phyloP scores from a whole-genome alignment of 148 eudicot genomes.

The Euryodendron excelsum region DNA sequence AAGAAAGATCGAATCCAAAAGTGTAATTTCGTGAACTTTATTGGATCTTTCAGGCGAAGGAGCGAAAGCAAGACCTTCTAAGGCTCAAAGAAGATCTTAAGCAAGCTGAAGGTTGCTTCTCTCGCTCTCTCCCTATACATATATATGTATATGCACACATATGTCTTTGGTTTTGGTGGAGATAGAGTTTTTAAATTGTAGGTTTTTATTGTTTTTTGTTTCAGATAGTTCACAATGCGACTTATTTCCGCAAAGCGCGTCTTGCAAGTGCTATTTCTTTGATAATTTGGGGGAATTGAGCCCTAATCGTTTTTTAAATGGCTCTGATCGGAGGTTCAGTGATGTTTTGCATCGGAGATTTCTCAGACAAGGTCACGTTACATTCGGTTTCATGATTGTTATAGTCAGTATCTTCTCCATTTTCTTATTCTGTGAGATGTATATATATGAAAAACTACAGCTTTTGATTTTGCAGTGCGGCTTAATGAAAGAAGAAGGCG shows the following conservation, averaged over 20 bases:
- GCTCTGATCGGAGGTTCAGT: slow-evolving; percentile 39
- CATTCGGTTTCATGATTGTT: neutral
- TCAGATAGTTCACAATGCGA: slow-evolving; percentile 53
- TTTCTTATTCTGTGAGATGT: neutral
- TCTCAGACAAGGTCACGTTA: slow-evolving; percentile 78
- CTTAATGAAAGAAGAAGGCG: slow-evolving; percentile 48
- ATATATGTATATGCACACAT: neutral
- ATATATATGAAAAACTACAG: neutral
- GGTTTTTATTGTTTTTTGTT: neutral
- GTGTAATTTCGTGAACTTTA: neutral
- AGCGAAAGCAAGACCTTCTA: slow-evolving; percentile 69
- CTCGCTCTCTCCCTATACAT: neutral
- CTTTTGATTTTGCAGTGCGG: slow-evolving; percentile 51
- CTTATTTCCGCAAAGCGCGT: slow-evolving; percentile 50
- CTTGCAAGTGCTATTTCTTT: slow-evolving; percentile 87
- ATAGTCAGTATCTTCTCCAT: neutral
- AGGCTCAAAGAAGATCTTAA: slow-evolving; percentile 66
- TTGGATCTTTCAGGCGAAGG: slow-evolving; percentile 61
- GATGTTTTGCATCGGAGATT: slow-evolving; percentile 82
- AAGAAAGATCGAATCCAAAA: neutral
- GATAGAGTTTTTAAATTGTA: neutral
- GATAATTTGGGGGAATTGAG: slow-evolving; percentile 50
- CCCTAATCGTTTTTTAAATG: slow-evolving; percentile 29
- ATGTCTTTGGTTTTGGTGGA: neutral
- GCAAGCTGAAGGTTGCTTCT: slow-evolving; percentile 55